Evolutionary conservation across 2,329 filamentous ascomycete species (phyloP), one percentile per base, ranked within the genome.

Genomic region (Arthrocladium fulminans): DNA sequence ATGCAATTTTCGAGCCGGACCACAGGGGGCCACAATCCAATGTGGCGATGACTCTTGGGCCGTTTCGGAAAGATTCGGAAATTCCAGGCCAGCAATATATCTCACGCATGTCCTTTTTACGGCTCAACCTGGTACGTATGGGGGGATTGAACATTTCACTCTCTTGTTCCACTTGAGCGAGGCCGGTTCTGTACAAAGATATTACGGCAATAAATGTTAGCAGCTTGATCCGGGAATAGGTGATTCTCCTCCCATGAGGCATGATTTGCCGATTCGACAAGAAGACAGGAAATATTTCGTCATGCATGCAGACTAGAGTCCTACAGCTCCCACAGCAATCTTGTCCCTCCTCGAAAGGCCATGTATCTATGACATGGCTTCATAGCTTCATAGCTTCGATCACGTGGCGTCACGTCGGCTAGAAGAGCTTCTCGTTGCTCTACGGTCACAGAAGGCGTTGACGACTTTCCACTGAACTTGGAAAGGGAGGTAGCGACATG

Each of bases 21-120:
- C 6, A 7, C 32, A 7, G 13, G 32, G 19, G 25, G 39, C 39
- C 39, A 41, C 39, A 41, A n/a, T 6, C 37, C 37, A 7, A 4
- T 39, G 20, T 41, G 39, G 39, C 39, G 15, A 41, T 3, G 22
- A 13, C 39, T 41, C 15, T 24, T 25, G 39, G 17, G 20, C 22
- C 39, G 25, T 41, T 12, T 41, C 39, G 39, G 39, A 17, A 41
- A 9, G 25, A 41, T 3, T 41, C 39, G 39, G 39, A 41, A 25
- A 41, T 41, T 41, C 32, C n/a, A 35, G 6, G n/a, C 32, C 32
- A 35, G 17, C 32, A 35, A 35, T 35, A 35, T 35, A 9, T 6
- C 32, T 35, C 32, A 35, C 32, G 5, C n/a, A 6, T 8, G 6
- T 5, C 32, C 6, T 24, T 41, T 20, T 22, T 9, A 39, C 19